A percentile compares a stretch with the other conserved stretches of the same genome.
Conservation (phyloP, 2,329 filamentous ascomycete species). For the Paraphaeosphaeria minitans region DNA sequence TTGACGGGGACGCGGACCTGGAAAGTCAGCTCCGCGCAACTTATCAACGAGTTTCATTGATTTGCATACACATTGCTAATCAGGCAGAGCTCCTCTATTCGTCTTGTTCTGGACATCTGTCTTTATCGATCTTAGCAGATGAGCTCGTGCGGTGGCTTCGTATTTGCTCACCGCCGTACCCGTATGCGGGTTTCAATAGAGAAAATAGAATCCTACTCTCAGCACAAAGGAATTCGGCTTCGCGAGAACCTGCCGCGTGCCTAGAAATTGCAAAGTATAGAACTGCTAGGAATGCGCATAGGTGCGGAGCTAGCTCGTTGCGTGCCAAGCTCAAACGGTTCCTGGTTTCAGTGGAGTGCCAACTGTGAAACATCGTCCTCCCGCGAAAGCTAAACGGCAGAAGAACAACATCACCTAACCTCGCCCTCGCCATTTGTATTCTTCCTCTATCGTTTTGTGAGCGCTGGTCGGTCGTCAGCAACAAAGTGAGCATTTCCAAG, state of each 20-base stretch:
- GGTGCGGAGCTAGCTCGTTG: slow-evolving; percentile 9
- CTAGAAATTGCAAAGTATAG: background rate
- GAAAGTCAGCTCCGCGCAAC: background rate
- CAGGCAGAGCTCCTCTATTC: background rate
- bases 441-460: background rate
- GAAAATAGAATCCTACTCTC: background rate
- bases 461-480: slow-evolving; percentile 4
- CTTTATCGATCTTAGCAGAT: background rate
- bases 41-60: background rate
- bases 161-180: slow-evolving; percentile 3
- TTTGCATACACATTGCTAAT: background rate
- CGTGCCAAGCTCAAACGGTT: slow-evolving; percentile 7
- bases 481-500: slow-evolving; percentile 6
- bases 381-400: slow-evolving; percentile 7
- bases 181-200: slow-evolving; percentile 4
- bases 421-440: background rate
- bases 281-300: background rate
- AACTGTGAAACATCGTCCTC: slow-evolving; percentile 10
- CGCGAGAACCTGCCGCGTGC: background rate
- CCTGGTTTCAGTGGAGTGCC: slow-evolving; percentile 6
- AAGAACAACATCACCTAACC: background rate
- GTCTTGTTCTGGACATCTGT: background rate
- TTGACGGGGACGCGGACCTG: background rate
- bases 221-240: background rate
- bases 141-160: slow-evolving; percentile 1